Base-by-base conservation (phyloP, 495 filamentous ascomycete genomes). In the Podospora conica region DNA sequence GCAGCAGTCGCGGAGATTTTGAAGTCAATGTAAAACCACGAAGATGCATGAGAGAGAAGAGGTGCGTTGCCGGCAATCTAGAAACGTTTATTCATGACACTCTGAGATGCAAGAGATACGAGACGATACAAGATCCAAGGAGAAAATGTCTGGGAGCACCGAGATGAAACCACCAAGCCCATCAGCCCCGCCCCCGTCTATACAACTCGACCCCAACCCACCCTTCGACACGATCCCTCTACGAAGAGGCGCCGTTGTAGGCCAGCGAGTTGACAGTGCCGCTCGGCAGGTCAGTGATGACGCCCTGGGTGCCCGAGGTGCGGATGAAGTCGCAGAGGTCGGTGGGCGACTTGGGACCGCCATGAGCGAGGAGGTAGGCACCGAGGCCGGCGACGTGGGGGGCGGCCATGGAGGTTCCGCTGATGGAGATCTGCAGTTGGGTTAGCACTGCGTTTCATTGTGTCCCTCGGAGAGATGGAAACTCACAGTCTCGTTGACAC, bases 371-470 rank as follows among this genome's bases (percentile, higher is more conserved):
- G 25, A 88, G 73, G 72, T 89, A 89, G 12, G 85, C 81, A 25
- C 77, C 85, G 25, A 87, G 77, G 58, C 88, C 88, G 12, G 80
- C 77, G 68, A 90, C 77, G 61, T 90, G 88, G 12, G 87, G 87
- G 12, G 83, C 79, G 21, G 87, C 83, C 83, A 86, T 86, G n/a
- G 80, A 83, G 10, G 88, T 91, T 33, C 88, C 88, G 10, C 84
- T 87, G 74, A 90, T 86, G 71, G 82, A 82, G 79, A 86, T 85
- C 69, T 73, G 6, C 3, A 21, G 11, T 20, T 22, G 31, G 18
- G 48, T 55, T 23, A 60, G 48, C 9, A 3, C 10, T 21, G 21
- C 9, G 3, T n/a, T 22, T 5, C 3, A 5, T 9, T 24, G 27
- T 67, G 29, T 23, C 2, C n/a, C 27, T 57, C n/a, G 31, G 54